Base-by-base conservation (phyloP, 257 asterid species). In the Forsythia viridissima region DNA sequence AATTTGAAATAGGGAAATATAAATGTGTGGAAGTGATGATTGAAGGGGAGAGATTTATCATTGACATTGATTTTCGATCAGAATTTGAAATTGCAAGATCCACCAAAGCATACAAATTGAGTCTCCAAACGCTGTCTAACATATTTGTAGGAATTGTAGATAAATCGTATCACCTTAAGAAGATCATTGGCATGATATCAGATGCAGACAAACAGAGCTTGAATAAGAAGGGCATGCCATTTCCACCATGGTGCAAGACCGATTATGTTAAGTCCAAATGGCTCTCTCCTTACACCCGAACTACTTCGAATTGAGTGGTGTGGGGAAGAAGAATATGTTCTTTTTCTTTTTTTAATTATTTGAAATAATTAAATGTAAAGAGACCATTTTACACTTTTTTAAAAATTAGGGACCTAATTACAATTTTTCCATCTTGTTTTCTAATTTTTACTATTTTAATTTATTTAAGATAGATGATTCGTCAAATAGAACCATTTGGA, bases 21-120 rank as follows among this genome's bases (percentile, higher is more conserved):
- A 92, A 95, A 63, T 95, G 92, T 40, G 86, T 48, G 67, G 99
- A 95, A 75, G 98, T 88, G 86, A 40, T 84, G 16, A 63, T 78
- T 1, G 91, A 85, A 71, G 91, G 83, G 4, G 93, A 92, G 70
- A 88, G 98, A 42, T 21, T 91, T 80, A 81, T 95, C 12, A 48
- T 48, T 3, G 55, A 0, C 86, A 79, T 92, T 5, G 98, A 95
- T 84, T 95, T 95, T 87, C 76, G 91, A 82, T 90, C 97, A 1
- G 96, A 95, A 57, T 95, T 95, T 73, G 96, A 94, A 76, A 89
- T 95, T 61, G 99, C 99, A 13, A 86, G 99, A 84, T 82, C 98
- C 20, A 92, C 96, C 6, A 92, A 92, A 81, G 77, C 93, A 10
- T 93, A 95, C 88, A 89, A 82, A 41, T 78, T 77, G 0, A 63